phyloP scores from a whole-genome alignment of 2,329 filamentous ascomycete genomes.

The Fusarium albidum region DNA sequence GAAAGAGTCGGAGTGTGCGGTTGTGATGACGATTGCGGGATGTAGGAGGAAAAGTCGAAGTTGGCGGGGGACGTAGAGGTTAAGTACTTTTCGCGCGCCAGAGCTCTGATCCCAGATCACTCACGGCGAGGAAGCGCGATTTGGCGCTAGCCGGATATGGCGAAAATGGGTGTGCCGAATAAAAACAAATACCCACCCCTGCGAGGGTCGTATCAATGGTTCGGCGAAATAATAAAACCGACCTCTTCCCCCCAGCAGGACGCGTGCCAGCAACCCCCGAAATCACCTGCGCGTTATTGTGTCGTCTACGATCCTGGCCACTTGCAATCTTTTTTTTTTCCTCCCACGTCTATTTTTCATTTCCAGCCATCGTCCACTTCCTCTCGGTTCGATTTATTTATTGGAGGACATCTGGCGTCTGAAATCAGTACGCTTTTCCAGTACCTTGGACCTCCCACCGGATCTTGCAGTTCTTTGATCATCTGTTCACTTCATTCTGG shows the following conservation, averaged over 20 bases:
- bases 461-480: slow-evolving; percentile 1
- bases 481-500: slow-evolving; percentile 1
- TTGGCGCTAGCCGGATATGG: slow-evolving; percentile 42
- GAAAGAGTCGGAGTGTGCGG: slow-evolving; percentile 44
- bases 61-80: slow-evolving; percentile 57
- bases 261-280: slow-evolving; percentile 4
- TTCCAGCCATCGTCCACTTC: background rate
- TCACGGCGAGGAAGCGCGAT: slow-evolving; percentile 39
- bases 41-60: slow-evolving; percentile 47
- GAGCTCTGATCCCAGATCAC: slow-evolving; percentile 61
- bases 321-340: slow-evolving; percentile 4
- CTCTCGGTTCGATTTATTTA: slow-evolving; percentile 19
- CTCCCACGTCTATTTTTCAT: slow-evolving; percentile 13
- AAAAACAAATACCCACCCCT: slow-evolving; percentile 40
- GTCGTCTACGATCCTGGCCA: background rate
- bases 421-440: slow-evolving; percentile 16
- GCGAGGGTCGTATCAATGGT: slow-evolving; percentile 26
- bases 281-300: slow-evolving; percentile 27
- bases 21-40: slow-evolving; percentile 49
- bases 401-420: slow-evolving; percentile 16
- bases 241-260: slow-evolving; percentile 14
- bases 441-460: slow-evolving; percentile 19
- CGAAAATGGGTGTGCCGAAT: slow-evolving; percentile 43
- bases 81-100: slow-evolving; percentile 65
- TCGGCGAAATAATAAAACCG: slow-evolving; percentile 38